Evolutionary conservation across 495 filamentous ascomycete species (phyloP).

Genomic region (Lophiotrema nucula): DNA sequence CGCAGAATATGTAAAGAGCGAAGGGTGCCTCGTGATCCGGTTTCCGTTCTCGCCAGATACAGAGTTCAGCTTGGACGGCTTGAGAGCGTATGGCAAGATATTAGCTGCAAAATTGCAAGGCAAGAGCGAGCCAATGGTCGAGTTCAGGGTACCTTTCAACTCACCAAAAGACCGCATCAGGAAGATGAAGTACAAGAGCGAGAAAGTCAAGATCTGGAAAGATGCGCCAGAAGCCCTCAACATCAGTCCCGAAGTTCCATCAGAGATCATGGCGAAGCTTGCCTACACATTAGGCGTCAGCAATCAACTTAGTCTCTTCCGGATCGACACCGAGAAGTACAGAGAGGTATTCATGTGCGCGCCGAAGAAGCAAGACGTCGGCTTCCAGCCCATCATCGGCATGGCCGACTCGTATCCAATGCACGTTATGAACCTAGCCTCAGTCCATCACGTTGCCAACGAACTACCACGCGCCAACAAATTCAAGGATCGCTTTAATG

Average conservation of each 20-base stretch:
- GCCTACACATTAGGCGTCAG: constrained; percentile 61
- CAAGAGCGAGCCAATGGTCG: constrained; percentile 30
- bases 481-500: constrained; percentile 49
- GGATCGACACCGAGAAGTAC: constrained; percentile 58
- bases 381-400: constrained; percentile 73
- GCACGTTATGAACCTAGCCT: constrained; percentile 74
- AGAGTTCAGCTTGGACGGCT: constrained; percentile 27
- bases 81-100: constrained; percentile 33
- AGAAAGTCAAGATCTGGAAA: constrained; percentile 75
- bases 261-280: constrained; percentile 49
- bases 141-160: constrained; percentile 63
- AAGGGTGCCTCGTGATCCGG: constrained; percentile 54
- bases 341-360: constrained; percentile 75
- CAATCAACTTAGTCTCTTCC: constrained; percentile 68
- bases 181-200: constrained; percentile 54
- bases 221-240: constrained; percentile 56
- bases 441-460: constrained; percentile 60
- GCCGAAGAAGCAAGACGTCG: constrained; percentile 63
- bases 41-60: constrained; percentile 53
- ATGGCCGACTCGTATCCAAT: constrained; percentile 91
- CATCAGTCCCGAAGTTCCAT: constrained; percentile 51
- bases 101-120: constrained; percentile 21
- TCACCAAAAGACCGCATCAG: constrained; percentile 55
- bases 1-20: constrained; percentile 52
- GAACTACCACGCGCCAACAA: constrained; percentile 29